Conservation (phyloP, 352 stramenopile species). For the Globisporangium iwayamae region DNA sequence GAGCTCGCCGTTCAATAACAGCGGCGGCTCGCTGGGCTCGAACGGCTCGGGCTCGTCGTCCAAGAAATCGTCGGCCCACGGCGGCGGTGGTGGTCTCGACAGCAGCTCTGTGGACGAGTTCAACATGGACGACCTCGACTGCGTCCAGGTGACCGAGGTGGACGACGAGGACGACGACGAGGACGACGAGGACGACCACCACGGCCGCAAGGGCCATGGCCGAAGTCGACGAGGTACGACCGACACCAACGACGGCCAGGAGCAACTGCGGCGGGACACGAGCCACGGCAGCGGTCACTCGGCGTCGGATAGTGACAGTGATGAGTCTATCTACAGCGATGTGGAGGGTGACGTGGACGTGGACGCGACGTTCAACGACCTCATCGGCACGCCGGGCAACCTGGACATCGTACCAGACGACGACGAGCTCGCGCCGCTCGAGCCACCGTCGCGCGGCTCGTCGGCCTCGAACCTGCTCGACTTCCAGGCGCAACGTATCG, state of each 20-base stretch:
- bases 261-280: constrained; percentile 20
- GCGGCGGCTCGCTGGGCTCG: constrained; percentile 44
- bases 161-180: constrained; percentile 77
- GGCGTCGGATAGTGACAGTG: constrained; percentile 32
- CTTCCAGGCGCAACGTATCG: constrained; percentile 29
- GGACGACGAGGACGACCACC: constrained; percentile 31
- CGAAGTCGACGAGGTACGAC: constrained; percentile 19
- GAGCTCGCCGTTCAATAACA: constrained; percentile 35
- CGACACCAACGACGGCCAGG: constrained; percentile 7
- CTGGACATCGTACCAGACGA: constrained; percentile 56
- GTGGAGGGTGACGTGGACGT: constrained; percentile 85
- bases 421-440: constrained; percentile 53
- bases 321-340: constrained; percentile 81
- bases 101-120: constrained; percentile 41
- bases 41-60: constrained; percentile 23
- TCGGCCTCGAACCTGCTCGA: constrained; percentile 30
- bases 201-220: constrained; percentile 9
- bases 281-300: constrained; percentile 19
- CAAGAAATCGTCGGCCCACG: constrained; percentile 25
- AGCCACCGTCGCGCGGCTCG: constrained; percentile 16
- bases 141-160: constrained; percentile 69
- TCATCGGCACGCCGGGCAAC: constrained; percentile 59
- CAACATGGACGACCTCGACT: constrained; percentile 75
- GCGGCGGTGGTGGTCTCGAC: constrained; percentile 18
- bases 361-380: constrained; percentile 82